A percentile compares a stretch with the other conserved stretches of the same genome.
Evolutionary conservation across 164 flowering plant species (phyloP).

Genomic region (Paratinospora sagittata): DNA sequence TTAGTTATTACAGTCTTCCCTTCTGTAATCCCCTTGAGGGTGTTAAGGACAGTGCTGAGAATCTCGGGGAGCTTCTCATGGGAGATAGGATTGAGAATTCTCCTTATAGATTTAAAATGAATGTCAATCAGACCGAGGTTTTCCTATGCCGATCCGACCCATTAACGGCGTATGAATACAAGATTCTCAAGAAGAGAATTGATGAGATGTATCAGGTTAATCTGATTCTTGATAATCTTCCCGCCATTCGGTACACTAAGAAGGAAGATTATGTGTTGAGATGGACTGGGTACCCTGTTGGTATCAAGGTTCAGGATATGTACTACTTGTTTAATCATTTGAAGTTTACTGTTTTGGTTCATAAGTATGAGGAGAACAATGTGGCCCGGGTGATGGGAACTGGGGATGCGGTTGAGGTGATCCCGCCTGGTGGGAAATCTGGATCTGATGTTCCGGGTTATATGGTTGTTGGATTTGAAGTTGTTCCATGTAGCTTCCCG

Average conservation of each 20-base stretch:
- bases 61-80: conserved; percentile 20
- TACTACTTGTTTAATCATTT: conserved; percentile 19
- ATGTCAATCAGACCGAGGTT: conserved; percentile 8
- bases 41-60: conserved; percentile 21
- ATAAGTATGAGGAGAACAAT: conserved; percentile 15
- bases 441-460: conserved; percentile 11
- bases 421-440: conserved; percentile 6
- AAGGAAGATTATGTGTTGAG: conserved; percentile 11
- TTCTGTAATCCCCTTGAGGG: conserved; percentile 18
- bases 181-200: conserved; percentile 15
- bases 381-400: conserved; percentile 18
- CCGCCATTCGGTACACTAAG: conserved; percentile 18
- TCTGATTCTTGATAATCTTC: conserved; percentile 19
- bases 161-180: conserved; percentile 6
- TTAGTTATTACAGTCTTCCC: conserved; percentile 21
- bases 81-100: conserved; percentile 23
- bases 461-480: conserved; percentile 21
- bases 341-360: conserved; percentile 19
- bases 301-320: conserved; percentile 11
- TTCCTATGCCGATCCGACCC: conserved; percentile 13
- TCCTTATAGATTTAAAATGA: conserved; percentile 16
- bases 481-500: conserved; percentile 17
- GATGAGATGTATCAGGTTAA: conserved; percentile 23
- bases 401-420: conserved; percentile 16
- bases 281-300: conserved; percentile 24